Evolutionary conservation across 2,329 filamentous ascomycete species (phyloP).

Genomic region (Teratosphaeria gauchensis): DNA sequence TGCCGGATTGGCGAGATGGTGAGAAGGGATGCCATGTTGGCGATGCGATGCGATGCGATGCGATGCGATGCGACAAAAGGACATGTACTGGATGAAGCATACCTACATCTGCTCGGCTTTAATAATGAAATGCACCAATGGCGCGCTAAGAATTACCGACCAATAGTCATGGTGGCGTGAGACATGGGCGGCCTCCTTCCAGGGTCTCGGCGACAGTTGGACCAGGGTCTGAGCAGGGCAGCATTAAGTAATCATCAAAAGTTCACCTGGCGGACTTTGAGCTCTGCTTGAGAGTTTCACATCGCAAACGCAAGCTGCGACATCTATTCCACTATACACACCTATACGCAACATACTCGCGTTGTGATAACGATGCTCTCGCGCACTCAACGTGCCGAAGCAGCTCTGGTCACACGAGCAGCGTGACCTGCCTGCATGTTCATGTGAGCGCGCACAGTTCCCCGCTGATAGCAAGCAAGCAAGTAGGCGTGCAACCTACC

Average conservation of each 20-base stretch:
- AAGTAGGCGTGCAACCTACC: background rate
- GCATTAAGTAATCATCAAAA: background rate
- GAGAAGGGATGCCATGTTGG: conserved; percentile 12
- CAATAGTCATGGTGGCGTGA: background rate
- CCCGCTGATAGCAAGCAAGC: background rate
- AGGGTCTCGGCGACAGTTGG: background rate
- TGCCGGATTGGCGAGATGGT: conserved; percentile 14
- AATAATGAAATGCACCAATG: background rate
- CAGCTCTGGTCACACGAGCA: background rate
- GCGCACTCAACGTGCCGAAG: background rate
- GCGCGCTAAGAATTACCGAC: background rate
- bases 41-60: background rate
- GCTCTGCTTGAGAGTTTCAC: background rate
- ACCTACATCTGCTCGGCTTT: background rate
- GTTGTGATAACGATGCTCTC: background rate
- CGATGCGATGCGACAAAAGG: background rate
- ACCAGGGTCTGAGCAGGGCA: background rate
- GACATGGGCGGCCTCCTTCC: background rate
- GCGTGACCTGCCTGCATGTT: background rate
- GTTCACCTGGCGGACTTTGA: no score
- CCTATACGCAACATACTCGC: background rate
- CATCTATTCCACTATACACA: background rate
- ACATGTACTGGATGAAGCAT: background rate
- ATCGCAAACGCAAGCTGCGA: background rate
- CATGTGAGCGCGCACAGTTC: background rate